Percentiles rank a stretch among this genome's conserved stretches.
Evolutionary conservation across 805 yeast genomes (phyloP).

Genomic region (Teunomyces gatunensis): DNA sequence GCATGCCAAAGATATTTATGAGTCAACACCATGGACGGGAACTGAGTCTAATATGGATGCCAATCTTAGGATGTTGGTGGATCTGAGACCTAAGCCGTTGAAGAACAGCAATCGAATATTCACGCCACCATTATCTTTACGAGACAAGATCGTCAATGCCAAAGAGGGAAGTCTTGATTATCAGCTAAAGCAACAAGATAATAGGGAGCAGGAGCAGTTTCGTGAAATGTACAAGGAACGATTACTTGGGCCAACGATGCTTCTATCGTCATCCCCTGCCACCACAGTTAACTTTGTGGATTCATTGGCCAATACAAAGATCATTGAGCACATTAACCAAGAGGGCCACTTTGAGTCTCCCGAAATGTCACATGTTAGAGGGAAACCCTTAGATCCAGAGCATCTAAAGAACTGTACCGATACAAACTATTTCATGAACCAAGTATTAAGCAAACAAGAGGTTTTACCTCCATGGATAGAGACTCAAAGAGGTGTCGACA

Average conservation of each 20-base stretch:
- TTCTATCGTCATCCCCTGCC: constrained; percentile 40
- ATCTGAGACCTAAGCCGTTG: constrained; percentile 43
- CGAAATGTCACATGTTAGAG: constrained; percentile 47
- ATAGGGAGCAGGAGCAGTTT: constrained; percentile 45
- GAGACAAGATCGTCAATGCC: constrained; percentile 53
- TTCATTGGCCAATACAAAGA: constrained; percentile 70
- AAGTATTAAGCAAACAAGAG: constrained; percentile 71
- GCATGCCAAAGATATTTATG: constrained; percentile 35
- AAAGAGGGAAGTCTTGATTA: constrained; percentile 68
- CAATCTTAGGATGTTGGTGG: constrained; percentile 54
- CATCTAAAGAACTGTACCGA: constrained; percentile 65
- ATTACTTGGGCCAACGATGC: constrained; percentile 55
- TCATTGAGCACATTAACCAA: constrained; percentile 63
- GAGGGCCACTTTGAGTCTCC: constrained; percentile 68
- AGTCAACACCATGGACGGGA: constrained; percentile 59
- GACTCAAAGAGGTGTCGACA: constrained; percentile 57
- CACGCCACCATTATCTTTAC: constrained; percentile 21
- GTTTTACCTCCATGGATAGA: constrained; percentile 91
- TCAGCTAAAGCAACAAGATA: constrained; percentile 31
- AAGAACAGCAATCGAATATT: constrained; percentile 12
- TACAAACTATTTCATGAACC: constrained; percentile 67
- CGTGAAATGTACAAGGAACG: constrained; percentile 61
- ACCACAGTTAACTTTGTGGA: constrained; percentile 52
- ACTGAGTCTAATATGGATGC: constrained; percentile 47
- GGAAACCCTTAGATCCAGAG: constrained; percentile 53